Evolutionary conservation across 176 grass and related monocot genomes (phyloP).

Genomic region (Aegilops bicornis): DNA sequence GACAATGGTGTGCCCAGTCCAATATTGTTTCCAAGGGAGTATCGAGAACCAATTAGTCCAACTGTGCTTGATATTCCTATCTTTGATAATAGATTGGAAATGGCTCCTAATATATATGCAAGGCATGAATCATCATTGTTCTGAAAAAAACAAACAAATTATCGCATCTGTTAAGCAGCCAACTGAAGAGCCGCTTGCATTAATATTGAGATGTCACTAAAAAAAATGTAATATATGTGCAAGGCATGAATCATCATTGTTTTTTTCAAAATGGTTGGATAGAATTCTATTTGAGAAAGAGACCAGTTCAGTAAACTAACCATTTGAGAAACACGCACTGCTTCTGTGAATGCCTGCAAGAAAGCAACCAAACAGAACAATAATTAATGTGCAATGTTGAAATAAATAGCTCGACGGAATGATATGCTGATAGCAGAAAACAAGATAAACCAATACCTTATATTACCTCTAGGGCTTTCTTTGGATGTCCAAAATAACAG

Average conservation of each 20-base stretch:
- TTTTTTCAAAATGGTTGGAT: background rate
- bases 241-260: background rate
- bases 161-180: constrained; percentile 24
- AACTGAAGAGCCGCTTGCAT: background rate
- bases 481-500: constrained; percentile 89
- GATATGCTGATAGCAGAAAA: background rate
- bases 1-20: constrained; percentile 78
- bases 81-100: constrained; percentile 89
- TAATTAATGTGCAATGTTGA: constrained; percentile 27
- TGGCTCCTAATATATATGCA: constrained; percentile 87
- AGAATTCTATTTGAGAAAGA: constrained; percentile 17
- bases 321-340: constrained; percentile 95
- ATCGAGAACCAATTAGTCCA: constrained; percentile 75
- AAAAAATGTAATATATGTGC: background rate
- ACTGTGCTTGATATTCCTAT: constrained; percentile 66
- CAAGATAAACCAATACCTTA: constrained; percentile 19
- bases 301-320: constrained; percentile 47
- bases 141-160: constrained; percentile 45
- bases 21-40: constrained; percentile 75
- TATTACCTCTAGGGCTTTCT: constrained; percentile 92
- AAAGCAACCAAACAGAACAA: constrained; percentile 32
- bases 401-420: constrained; percentile 3
- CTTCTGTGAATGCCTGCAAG: constrained; percentile 90
- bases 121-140: constrained; percentile 94
- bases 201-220: background rate